phyloP scores from a whole-genome alignment of 1,284 basidiomycete species.

The Boletus semigastroideus region DNA sequence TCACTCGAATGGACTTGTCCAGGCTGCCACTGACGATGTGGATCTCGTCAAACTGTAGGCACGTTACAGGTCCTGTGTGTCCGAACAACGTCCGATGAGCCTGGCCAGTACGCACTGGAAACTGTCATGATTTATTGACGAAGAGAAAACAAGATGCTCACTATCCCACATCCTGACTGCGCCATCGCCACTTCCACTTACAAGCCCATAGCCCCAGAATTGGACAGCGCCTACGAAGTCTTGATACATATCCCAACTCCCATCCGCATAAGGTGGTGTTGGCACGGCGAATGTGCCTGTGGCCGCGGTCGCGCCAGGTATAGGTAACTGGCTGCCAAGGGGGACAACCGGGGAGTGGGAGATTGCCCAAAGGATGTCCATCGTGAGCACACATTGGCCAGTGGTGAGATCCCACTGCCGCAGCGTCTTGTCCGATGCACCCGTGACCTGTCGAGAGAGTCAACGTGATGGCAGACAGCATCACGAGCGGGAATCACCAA shows the following conservation, averaged over 20 bases:
- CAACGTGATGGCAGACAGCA: slow-evolving; percentile 8
- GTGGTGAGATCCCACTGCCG: slow-evolving; percentile 98
- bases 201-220: slow-evolving; percentile 98
- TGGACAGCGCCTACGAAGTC: slow-evolving; percentile 98
- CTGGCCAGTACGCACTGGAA: slow-evolving; percentile 93
- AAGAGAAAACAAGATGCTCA: slow-evolving; percentile 42
- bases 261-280: slow-evolving; percentile 86
- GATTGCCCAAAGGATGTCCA: slow-evolving; percentile 99
- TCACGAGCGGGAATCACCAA: slow-evolving; percentile 54
- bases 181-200: slow-evolving; percentile 95
- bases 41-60: slow-evolving; percentile 95
- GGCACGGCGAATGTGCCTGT: slow-evolving; percentile 76
- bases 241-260: slow-evolving; percentile 92
- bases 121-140: slow-evolving; percentile 8
- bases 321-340: slow-evolving; percentile 43
- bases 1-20: slow-evolving; percentile 89
- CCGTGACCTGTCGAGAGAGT: slow-evolving; percentile 70
- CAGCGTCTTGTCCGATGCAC: slow-evolving; percentile 97
- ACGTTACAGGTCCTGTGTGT: slow-evolving; percentile 93
- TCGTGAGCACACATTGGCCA: slow-evolving; percentile 97
- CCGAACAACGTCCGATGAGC: slow-evolving; percentile 92
- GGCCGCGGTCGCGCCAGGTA: slow-evolving; percentile 56
- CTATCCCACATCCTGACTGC: slow-evolving; percentile 99
- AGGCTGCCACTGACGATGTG: slow-evolving; percentile 91
- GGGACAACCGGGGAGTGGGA: slow-evolving; percentile 76